phyloP scores from a whole-genome alignment of 2,329 filamentous ascomycete species.

The Ramularia endophylla region DNA sequence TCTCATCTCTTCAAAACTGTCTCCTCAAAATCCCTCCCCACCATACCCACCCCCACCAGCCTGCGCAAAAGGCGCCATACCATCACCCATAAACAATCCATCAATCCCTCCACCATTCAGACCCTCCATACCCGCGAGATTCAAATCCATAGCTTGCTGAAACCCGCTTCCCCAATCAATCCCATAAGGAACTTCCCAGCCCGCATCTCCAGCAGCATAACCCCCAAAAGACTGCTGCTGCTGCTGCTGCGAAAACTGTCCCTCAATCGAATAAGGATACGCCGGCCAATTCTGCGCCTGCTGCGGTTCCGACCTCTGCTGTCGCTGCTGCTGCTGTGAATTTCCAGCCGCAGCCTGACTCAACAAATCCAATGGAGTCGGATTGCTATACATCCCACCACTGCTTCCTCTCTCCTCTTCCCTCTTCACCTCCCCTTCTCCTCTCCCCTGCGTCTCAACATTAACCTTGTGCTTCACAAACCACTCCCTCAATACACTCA shows the following conservation, averaged over 20 bases:
- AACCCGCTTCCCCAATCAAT: conserved; percentile 28
- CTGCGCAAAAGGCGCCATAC: conserved; percentile 25
- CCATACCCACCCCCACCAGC: too few species aligned
- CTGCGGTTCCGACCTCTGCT: too few species aligned
- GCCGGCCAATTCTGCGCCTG: too few species aligned
- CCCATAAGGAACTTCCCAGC: not conserved
- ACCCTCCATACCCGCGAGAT: conserved; percentile 28
- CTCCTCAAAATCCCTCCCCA: too few species aligned
- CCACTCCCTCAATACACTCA: conserved; percentile 40
- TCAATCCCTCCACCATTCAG: conserved; percentile 28
- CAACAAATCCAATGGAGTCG: conserved; percentile 21
- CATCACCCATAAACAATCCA: conserved; percentile 27
- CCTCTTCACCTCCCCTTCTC: too few species aligned
- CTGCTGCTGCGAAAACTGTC: not conserved
- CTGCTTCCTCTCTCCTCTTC: conserved; percentile 6
- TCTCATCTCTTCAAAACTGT: not conserved
- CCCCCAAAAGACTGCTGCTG: too few species aligned
- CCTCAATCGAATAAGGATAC: not conserved
- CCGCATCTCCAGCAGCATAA: too few species aligned
- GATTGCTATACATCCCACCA: too few species aligned
- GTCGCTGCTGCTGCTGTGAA: conserved; percentile 10
- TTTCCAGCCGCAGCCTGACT: conserved; percentile 22
- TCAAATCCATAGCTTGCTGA: conserved; percentile 33
- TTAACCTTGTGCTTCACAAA: conserved; percentile 35
- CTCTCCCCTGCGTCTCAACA: conserved; percentile 16